Evolutionary conservation across 2,329 filamentous ascomycete genomes (phyloP).

Genomic region (Verticillium albo-atrum): DNA sequence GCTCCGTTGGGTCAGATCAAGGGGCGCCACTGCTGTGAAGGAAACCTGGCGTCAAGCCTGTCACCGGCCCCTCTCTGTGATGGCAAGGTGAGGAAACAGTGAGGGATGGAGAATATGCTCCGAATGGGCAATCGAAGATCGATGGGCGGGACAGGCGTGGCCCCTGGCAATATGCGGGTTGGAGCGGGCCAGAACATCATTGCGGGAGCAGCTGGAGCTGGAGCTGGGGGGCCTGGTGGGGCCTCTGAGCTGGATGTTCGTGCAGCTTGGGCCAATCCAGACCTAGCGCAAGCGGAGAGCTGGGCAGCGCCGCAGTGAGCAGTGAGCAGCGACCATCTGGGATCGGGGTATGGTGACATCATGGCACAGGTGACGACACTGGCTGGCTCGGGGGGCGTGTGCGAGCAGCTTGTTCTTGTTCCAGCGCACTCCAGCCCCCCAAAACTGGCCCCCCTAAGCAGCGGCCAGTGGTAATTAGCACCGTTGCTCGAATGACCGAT

Average conservation of each 20-base stretch:
- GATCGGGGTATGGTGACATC: slow-evolving; percentile 31
- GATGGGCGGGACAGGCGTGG: background rate
- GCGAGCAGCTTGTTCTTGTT: background rate
- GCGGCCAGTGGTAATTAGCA: background rate
- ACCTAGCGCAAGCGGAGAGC: background rate
- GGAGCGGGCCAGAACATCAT: background rate
- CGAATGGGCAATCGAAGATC: background rate
- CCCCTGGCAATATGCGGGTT: background rate
- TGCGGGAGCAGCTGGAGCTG: background rate
- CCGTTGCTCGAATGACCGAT: background rate
- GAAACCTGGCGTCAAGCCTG: background rate
- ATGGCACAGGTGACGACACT: slow-evolving; percentile 31
- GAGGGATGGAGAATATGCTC: background rate
- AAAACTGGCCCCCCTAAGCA: background rate
- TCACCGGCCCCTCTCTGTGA: background rate
- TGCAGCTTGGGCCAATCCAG: background rate
- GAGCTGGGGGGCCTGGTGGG: background rate
- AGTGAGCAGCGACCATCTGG: background rate
- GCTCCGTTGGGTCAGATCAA: background rate
- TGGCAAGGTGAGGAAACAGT: background rate
- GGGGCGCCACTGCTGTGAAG: background rate
- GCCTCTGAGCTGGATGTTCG: background rate
- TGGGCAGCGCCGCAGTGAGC: background rate
- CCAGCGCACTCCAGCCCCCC: background rate
- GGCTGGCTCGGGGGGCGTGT: background rate